Evolutionary conservation across 108 stramenopile species (phyloP).

Genomic region (Hondaea fermentalgiana): DNA sequence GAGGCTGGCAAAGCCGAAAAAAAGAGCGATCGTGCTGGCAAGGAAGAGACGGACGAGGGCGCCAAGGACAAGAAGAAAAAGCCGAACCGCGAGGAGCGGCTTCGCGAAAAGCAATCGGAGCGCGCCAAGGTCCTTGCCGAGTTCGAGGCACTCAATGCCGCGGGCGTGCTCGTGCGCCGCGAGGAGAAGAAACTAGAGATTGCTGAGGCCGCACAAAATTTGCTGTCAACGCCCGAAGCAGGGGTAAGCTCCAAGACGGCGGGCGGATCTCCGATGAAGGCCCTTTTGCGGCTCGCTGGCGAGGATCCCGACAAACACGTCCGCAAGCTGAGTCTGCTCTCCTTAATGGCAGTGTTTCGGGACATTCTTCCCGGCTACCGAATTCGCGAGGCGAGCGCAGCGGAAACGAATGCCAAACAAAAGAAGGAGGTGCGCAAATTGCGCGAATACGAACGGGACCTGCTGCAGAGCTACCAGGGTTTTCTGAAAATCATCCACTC

Average conservation of each 20-base stretch:
- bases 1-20: no score
- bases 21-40: neutral
- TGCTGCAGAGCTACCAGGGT: conserved; percentile 64
- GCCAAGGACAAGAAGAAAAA: neutral
- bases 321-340: conserved; percentile 56
- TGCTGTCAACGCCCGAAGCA: neutral
- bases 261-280: neutral
- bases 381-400: conserved; percentile 71
- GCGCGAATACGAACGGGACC: conserved; percentile 63
- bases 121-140: neutral
- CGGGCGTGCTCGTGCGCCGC: neutral
- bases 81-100: neutral
- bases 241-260: neutral
- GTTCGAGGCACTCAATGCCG: neutral
- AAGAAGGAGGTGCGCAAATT: conserved; percentile 72
- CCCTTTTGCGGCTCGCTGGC: neutral
- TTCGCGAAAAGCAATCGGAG: neutral
- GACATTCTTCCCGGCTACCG: conserved; percentile 82
- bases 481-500: conserved; percentile 66
- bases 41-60: neutral
- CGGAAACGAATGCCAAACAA: conserved; percentile 64
- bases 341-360: conserved; percentile 73
- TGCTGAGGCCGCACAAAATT: neutral
- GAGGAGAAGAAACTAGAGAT: neutral
- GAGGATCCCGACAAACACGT: neutral